Evolutionary conservation across 495 filamentous ascomycete genomes (phyloP).

Genomic region (Durotheca rogersii): DNA sequence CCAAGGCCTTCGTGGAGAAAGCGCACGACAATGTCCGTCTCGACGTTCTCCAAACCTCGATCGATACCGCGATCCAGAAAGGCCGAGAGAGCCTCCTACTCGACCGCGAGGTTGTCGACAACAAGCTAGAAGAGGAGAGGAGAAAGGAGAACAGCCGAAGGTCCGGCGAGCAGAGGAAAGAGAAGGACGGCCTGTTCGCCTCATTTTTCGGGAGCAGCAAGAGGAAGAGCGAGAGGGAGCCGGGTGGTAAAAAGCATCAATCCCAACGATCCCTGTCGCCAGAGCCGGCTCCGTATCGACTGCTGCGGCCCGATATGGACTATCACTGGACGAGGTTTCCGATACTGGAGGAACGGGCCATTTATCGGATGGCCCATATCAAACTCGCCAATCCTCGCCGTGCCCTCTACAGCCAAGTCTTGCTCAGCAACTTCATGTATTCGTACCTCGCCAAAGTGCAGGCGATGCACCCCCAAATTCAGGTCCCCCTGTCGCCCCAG

Average conservation of each 20-base stretch:
- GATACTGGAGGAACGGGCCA: conserved; percentile 93
- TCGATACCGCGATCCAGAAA: conserved; percentile 59
- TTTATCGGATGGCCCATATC: conserved; percentile 98
- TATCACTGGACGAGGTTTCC: conserved; percentile 96
- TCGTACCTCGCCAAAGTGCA: conserved; percentile 98
- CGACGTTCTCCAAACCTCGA: conserved; percentile 79
- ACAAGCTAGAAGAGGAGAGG: conserved; percentile 75
- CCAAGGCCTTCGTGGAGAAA: conserved; percentile 54
- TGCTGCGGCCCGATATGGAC: conserved; percentile 80
- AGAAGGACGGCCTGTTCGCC: conserved; percentile 82
- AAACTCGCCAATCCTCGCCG: conserved; percentile 96
- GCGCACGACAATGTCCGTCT: conserved; percentile 72
- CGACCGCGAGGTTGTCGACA: conserved; percentile 72
- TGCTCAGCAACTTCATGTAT: conserved; percentile 99
- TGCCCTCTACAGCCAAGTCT: conserved; percentile 88
- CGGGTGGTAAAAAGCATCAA: conserved; percentile 67
- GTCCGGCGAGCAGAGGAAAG: conserved; percentile 79
- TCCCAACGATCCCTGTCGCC: conserved; percentile 75
- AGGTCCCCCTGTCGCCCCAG: conserved; percentile 67
- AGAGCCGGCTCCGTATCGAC: conserved; percentile 67
- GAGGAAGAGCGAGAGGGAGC: conserved; percentile 74
- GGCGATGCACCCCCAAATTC: conserved; percentile 92
- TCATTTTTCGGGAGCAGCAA: conserved; percentile 85
- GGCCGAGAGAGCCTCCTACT: conserved; percentile 82
- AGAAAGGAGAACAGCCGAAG: conserved; percentile 79